These are phyloP conservation scores for Cucurbita moschata DNA, from an alignment of 306 rosid species.

Conservation along the genomic window DNA sequence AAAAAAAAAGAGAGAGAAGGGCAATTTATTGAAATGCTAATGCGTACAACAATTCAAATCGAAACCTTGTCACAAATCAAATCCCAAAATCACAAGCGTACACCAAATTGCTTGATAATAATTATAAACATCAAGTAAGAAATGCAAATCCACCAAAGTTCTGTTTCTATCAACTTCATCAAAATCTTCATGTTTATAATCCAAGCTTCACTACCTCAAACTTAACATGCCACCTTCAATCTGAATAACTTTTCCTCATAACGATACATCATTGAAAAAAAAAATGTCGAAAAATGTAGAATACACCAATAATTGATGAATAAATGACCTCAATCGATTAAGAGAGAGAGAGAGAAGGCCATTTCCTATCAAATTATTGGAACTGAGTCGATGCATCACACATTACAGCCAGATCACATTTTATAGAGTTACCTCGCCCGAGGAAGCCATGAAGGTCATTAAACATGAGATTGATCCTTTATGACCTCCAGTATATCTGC, in stretches of 20 bases:
- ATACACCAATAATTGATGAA: not conserved
- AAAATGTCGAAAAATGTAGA: not conserved
- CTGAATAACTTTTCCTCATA: not conserved
- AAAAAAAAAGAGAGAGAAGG: not conserved
- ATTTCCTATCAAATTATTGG: not conserved
- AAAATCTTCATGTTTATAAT: not conserved
- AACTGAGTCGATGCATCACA: not conserved
- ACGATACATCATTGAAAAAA: not conserved
- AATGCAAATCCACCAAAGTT: not conserved
- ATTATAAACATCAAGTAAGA: not conserved
- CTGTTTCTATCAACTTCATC: not conserved
- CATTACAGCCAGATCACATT: slow-evolving; percentile 7
- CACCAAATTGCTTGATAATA: not conserved
- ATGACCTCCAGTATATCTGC: slow-evolving; percentile 94
- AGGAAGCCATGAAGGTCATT: slow-evolving; percentile 86
- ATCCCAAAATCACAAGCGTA: not conserved
- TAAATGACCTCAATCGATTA: not conserved
- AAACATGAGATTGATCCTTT: slow-evolving; percentile 92
- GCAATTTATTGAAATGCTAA: not conserved
- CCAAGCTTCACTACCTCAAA: not conserved
- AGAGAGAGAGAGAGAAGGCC: not conserved
- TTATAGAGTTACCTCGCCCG: slow-evolving; percentile 73
- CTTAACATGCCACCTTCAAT: not conserved
- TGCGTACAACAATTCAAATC: too few relatives aligned
- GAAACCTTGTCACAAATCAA: not conserved